Percentiles rank a stretch among this genome's conserved stretches.
Conservation (phyloP, 257 asterid genomes). For the Haberlea rhodopensis region DNA sequence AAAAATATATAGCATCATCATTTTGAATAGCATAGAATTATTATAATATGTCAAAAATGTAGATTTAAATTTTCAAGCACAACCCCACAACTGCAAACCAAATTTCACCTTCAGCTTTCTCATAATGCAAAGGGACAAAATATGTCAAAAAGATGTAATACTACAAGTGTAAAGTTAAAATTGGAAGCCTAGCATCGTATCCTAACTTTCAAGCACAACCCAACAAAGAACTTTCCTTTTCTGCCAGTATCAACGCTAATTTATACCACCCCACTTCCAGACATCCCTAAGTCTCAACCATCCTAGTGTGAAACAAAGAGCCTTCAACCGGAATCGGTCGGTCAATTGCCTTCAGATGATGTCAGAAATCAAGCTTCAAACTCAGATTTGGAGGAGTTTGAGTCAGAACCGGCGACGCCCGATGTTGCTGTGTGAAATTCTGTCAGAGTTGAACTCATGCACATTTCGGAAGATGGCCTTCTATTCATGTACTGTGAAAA, state of each 20-base stretch:
- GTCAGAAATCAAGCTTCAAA: constrained; percentile 39
- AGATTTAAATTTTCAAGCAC: not conserved
- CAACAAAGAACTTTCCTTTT: constrained; percentile 16
- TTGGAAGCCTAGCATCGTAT: constrained; percentile 36
- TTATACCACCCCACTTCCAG: constrained; percentile 30
- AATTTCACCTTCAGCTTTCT: constrained; percentile 25
- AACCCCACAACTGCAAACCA: constrained; percentile 6
- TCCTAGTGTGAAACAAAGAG: constrained; percentile 24
- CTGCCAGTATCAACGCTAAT: constrained; percentile 31
- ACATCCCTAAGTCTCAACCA: constrained; percentile 25
- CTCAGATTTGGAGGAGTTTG: constrained; percentile 37
- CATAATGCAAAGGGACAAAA: constrained; percentile 27
- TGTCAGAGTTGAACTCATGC: constrained; percentile 30
- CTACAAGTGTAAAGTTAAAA: constrained; percentile 6
- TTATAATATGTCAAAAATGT: too few relatives aligned
- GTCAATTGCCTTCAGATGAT: constrained; percentile 22
- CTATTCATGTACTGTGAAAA: constrained; percentile 47
- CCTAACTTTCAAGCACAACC: constrained; percentile 28
- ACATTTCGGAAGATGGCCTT: constrained; percentile 44
- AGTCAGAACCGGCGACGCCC: constrained; percentile 38
- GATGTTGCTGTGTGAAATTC: constrained; percentile 31
- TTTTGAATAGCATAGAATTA: too few relatives aligned
- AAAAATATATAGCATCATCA: too few relatives aligned
- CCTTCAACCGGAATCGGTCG: constrained; percentile 28
- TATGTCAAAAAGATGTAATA: constrained; percentile 25